Conservation (phyloP, 768 basidiomycete genomes). For the Inosperma sp. region DNA sequence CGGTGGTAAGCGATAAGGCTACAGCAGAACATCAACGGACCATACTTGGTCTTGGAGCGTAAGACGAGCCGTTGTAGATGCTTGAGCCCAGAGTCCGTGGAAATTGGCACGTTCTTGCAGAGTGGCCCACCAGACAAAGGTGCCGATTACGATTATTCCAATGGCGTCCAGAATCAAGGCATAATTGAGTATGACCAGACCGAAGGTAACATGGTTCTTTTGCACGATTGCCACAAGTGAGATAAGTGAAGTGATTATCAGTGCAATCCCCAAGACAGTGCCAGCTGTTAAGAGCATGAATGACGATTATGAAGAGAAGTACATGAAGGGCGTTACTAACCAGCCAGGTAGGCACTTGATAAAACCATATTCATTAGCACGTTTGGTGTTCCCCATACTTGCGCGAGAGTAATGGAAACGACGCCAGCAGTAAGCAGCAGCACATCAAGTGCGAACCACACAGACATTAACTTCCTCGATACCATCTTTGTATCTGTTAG, state of each 20-base stretch:
- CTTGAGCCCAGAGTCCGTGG: conserved; percentile 49
- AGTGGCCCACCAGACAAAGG: conserved; percentile 79
- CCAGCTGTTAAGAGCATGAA: conserved; percentile 49
- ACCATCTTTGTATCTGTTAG: conserved; percentile 44
- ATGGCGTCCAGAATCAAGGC: conserved; percentile 60
- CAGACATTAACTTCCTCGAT: conserved; percentile 62
- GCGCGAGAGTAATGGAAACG: conserved; percentile 59
- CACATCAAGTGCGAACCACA: conserved; percentile 70
- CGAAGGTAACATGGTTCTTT: conserved; percentile 60
- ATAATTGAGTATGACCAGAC: conserved; percentile 77
- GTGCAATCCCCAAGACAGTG: conserved; percentile 57
- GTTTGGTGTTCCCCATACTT: conserved; percentile 65
- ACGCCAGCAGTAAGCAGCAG: conserved; percentile 67
- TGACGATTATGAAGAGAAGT: neutral
- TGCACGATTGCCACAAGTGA: conserved; percentile 71
- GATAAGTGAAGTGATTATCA: conserved; percentile 63
- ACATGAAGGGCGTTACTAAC: conserved; percentile 37
- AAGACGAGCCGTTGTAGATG: conserved; percentile 44
- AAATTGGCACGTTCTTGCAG: conserved; percentile 68
- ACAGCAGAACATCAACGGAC: no score
- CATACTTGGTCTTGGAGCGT: conserved; percentile 75
- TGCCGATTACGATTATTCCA: conserved; percentile 58
- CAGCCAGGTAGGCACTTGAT: conserved; percentile 49
- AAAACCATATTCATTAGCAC: conserved; percentile 74
- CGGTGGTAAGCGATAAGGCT: no score